Conservation (phyloP, 192 early-diverging fungal species). For the Chytriomyces confervae region DNA sequence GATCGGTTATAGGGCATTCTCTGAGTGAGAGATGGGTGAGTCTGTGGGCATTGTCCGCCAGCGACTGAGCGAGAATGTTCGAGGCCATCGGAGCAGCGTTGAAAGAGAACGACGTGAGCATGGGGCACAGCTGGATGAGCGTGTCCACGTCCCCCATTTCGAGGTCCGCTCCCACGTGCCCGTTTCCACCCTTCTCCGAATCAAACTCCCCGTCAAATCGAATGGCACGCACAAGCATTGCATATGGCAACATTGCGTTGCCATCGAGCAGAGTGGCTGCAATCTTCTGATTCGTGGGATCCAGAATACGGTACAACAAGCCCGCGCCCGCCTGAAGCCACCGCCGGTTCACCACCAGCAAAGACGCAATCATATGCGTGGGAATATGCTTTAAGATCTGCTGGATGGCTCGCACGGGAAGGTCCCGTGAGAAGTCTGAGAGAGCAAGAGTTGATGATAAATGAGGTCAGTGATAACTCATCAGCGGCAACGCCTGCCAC, state of each 20-base stretch:
- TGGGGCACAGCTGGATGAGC: slow-evolving; percentile 43
- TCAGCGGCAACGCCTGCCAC: too few species aligned
- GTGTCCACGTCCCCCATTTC: slow-evolving; percentile 52
- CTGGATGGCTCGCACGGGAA: background rate
- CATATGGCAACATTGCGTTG: slow-evolving; percentile 12
- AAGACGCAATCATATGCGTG: slow-evolving; percentile 3
- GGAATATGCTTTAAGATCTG: background rate
- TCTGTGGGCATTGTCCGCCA: slow-evolving; percentile 38
- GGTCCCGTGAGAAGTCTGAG: background rate
- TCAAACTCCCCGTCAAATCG: background rate
- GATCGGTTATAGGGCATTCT: slow-evolving; percentile 44
- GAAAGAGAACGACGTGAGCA: slow-evolving; percentile 26
- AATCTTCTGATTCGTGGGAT: background rate
- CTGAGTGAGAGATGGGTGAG: slow-evolving; percentile 31
- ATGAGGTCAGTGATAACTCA: background rate
- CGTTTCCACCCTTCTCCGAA: background rate
- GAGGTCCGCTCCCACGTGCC: background rate
- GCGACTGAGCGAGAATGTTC: slow-evolving; percentile 44
- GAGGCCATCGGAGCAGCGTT: slow-evolving; percentile 29
- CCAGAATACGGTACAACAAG: background rate
- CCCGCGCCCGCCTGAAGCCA: slow-evolving; percentile 4
- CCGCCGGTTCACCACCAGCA: background rate
- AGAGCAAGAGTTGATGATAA: background rate
- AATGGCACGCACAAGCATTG: slow-evolving; percentile 8
- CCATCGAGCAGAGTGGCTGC: slow-evolving; percentile 10